phyloP scores from a whole-genome alignment of 805 yeast species.

The Brettanomyces sp. region DNA sequence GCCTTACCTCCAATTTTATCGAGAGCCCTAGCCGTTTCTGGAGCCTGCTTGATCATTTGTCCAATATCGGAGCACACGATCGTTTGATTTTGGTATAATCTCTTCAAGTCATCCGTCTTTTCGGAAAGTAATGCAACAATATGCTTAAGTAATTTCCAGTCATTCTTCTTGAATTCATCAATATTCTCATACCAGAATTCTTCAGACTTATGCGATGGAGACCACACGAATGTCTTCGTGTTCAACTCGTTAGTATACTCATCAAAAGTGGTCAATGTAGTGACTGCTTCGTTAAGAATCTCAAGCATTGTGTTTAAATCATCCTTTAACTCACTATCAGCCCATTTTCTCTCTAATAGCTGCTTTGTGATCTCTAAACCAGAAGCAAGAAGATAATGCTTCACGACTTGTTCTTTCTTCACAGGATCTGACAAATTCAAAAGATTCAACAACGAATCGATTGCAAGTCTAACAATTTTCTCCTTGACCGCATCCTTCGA shows the following conservation, averaged over 20 bases:
- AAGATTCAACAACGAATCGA: constrained; percentile 62
- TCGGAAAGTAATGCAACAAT: constrained; percentile 44
- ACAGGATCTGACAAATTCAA: constrained; percentile 28
- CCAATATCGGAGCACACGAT: constrained; percentile 63
- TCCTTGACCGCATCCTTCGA: constrained; percentile 83
- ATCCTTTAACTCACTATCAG: constrained; percentile 79
- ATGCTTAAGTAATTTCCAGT: constrained; percentile 62
- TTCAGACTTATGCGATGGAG: constrained; percentile 84
- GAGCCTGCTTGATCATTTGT: constrained; percentile 48
- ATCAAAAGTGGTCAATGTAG: constrained; percentile 81
- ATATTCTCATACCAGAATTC: constrained; percentile 88
- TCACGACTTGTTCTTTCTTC: constrained; percentile 37
- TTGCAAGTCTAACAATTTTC: constrained; percentile 78
- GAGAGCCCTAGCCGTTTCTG: constrained; percentile 50
- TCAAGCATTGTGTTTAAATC: constrained; percentile 56
- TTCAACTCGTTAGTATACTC: constrained; percentile 82
- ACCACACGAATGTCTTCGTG: constrained; percentile 70
- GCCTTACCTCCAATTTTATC: constrained; percentile 57
- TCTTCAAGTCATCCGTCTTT: constrained; percentile 16
- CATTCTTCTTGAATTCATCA: constrained; percentile 62
- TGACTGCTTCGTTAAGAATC: constrained; percentile 61
- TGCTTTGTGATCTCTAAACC: constrained; percentile 61
- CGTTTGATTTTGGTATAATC: constrained; percentile 33
- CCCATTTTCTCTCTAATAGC: constrained; percentile 81
- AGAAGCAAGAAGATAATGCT: constrained; percentile 62